Conservation (phyloP, 2,329 filamentous ascomycete genomes). For the Fusarium tanahbumbuense region DNA sequence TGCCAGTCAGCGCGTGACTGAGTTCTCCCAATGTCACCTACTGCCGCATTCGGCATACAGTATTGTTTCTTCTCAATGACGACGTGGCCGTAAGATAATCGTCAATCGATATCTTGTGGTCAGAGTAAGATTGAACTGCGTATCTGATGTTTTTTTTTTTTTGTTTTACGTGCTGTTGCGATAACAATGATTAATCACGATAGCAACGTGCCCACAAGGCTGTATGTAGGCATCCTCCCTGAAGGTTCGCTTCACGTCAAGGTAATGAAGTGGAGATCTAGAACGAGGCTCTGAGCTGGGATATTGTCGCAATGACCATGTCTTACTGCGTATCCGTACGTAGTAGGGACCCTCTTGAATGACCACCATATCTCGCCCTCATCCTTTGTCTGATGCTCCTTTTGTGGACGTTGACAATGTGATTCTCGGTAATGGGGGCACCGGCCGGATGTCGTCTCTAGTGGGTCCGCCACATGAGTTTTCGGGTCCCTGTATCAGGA, state of each 20-base stretch:
- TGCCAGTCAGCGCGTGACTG: conserved; percentile 44
- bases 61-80: conserved; percentile 32
- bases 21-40: conserved; percentile 38
- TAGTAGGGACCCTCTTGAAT: too few relatives aligned
- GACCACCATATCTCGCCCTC: background rate
- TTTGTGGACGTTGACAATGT: conserved; percentile 31
- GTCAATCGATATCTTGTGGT: conserved; percentile 2
- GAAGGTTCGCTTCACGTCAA: conserved; percentile 4
- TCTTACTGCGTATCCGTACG: too few relatives aligned
- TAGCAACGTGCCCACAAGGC: conserved; percentile 25
- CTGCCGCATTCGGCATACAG: conserved; percentile 34
- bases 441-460: conserved; percentile 51
- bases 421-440: conserved; percentile 44
- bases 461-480: conserved; percentile 48
- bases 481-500: conserved; percentile 43
- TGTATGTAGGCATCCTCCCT: conserved; percentile 21
- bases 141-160: background rate
- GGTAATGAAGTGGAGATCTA: conserved; percentile 2
- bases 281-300: background rate
- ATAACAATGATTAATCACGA: background rate
- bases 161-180: background rate
- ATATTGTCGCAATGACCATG: background rate
- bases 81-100: conserved; percentile 34
- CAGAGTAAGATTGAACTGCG: background rate
- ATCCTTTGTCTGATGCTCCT: conserved; percentile 13